phyloP scores from a whole-genome alignment of 441 rosid species.

The Mallotus japonicus region DNA sequence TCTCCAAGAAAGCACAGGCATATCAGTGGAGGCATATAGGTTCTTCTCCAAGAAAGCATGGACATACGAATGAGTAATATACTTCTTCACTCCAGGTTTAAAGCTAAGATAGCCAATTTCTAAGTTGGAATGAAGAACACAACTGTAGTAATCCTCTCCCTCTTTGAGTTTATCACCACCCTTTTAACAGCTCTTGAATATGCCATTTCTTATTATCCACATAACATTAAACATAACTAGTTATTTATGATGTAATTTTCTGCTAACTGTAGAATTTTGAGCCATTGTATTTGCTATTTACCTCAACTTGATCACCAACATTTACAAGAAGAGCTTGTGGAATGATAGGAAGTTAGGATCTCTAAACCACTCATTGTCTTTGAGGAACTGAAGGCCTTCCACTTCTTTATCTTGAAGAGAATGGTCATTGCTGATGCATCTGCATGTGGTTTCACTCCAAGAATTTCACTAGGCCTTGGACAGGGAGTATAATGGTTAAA shows the following conservation, averaged over 20 bases:
- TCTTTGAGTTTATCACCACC: conserved; percentile 48
- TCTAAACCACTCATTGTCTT: conserved; percentile 52
- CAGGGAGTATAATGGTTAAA: conserved; percentile 77
- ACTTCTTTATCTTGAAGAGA: conserved; percentile 71
- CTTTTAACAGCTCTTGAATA: conserved; percentile 69
- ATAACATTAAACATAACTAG: neutral
- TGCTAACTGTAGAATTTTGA: no score
- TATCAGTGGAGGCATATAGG: no score
- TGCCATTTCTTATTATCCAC: conserved; percentile 71
- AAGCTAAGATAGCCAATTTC: no score
- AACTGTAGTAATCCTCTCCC: conserved; percentile 54
- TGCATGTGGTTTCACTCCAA: conserved; percentile 66
- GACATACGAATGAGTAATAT: no score
- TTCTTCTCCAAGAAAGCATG: no score
- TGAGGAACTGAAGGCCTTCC: conserved; percentile 70
- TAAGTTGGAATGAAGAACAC: no score
- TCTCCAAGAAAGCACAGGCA: conserved; percentile 30
- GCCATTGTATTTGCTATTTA: neutral
- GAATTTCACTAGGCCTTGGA: conserved; percentile 58
- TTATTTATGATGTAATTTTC: no score
- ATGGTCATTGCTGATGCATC: conserved; percentile 69
- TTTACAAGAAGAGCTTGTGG: conserved; percentile 63
- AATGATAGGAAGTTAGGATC: conserved; percentile 39
- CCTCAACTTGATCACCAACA: conserved; percentile 73
- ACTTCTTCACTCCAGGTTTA: no score